Conservation (phyloP, 2,329 filamentous ascomycete species). For the Piedraia hortae region DNA sequence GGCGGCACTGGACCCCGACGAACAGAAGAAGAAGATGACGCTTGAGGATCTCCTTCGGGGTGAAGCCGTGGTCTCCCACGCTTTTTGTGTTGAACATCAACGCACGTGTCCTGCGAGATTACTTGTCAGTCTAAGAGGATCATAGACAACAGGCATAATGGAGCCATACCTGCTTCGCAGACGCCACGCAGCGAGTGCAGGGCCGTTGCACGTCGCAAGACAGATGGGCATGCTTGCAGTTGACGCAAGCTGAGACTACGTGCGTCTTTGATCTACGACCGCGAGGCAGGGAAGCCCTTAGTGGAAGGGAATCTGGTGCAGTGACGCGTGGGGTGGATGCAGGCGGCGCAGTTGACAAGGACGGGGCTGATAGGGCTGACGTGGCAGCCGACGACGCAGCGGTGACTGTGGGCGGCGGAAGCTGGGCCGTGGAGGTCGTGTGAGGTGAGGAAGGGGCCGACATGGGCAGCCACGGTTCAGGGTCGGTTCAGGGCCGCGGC, state of each 20-base stretch:
- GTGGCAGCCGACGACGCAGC: too few relatives aligned
- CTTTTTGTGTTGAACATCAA: slow-evolving; percentile 71
- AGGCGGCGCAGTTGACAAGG: too few relatives aligned
- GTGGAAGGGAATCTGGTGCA: too few relatives aligned
- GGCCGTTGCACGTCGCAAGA: slow-evolving; percentile 40
- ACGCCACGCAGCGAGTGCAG: slow-evolving; percentile 48
- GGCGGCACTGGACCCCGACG: slow-evolving; percentile 3
- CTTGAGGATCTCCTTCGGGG: slow-evolving; percentile 25
- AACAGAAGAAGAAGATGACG: slow-evolving; percentile 5
- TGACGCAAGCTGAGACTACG: slow-evolving; percentile 61
- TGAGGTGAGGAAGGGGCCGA: too few relatives aligned
- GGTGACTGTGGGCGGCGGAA: too few relatives aligned
- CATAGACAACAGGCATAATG: slow-evolving; percentile 1
- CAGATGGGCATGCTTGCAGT: slow-evolving; percentile 63
- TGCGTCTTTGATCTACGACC: slow-evolving; percentile 26
- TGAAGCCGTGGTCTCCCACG: slow-evolving; percentile 49
- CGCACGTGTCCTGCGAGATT: slow-evolving; percentile 37
- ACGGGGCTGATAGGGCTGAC: too few relatives aligned
- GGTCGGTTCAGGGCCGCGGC: too few relatives aligned
- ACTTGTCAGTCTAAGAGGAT: not conserved
- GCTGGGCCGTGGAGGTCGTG: too few relatives aligned
- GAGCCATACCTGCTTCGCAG: slow-evolving; percentile 35
- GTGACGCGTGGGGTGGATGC: too few relatives aligned
- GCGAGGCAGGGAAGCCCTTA: too few relatives aligned
- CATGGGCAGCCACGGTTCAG: too few relatives aligned